phyloP scores from a whole-genome alignment of 257 asterid genomes.

The Coffea eugenioides region DNA sequence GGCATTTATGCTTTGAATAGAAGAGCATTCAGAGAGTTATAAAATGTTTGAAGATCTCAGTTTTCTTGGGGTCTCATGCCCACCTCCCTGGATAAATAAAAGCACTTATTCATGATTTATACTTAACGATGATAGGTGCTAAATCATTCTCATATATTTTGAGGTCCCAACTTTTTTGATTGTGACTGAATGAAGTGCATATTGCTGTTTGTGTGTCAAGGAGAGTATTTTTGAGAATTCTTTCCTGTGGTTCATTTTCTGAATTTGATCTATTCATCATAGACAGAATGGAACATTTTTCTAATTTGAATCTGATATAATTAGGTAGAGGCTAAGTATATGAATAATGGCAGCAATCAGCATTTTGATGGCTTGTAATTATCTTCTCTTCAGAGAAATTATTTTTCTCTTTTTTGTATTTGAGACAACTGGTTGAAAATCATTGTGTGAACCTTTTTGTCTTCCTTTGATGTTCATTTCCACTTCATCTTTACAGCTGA shows the following conservation, averaged over 20 bases:
- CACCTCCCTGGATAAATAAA: not conserved
- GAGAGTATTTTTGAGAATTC: not conserved
- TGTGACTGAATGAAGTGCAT: not conserved
- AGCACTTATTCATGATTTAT: no score
- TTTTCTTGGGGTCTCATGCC: not conserved
- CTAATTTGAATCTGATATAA: not conserved
- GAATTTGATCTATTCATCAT: not conserved
- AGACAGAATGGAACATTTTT: not conserved
- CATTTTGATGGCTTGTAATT: not conserved
- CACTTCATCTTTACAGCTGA: not conserved
- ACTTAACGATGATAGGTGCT: no score
- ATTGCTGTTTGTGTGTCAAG: no score
- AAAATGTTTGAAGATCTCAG: not conserved
- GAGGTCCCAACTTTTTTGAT: not conserved
- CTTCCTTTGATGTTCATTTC: not conserved
- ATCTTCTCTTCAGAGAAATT: not conserved
- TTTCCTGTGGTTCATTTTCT: no score
- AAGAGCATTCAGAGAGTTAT: not conserved
- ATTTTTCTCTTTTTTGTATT: not conserved
- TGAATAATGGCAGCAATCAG: not conserved
- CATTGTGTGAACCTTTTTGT: not conserved
- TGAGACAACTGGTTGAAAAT: not conserved
- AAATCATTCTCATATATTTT: not conserved
- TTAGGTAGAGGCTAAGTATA: not conserved
- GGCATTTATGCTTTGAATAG: not conserved